These are phyloP conservation scores for Sporothrix sp. DNA, from an alignment of 2,329 filamentous ascomycete genomes.

Conservation along the genomic window DNA sequence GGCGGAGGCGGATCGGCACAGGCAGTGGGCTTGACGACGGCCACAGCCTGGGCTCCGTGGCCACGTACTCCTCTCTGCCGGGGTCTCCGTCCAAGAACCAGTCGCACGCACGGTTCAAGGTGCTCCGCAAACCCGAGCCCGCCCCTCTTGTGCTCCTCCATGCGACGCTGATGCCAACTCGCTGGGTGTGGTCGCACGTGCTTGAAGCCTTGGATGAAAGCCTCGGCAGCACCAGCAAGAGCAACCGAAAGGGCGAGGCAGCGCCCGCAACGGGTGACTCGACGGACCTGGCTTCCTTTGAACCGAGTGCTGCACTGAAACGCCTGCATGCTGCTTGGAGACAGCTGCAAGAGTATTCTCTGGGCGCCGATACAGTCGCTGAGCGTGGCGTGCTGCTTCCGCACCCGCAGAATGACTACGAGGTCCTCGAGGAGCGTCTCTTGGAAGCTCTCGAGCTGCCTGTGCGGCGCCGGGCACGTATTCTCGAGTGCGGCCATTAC, in stretches of 20 bases:
- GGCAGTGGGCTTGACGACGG: constrained; percentile 1
- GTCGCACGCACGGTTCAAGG: constrained; percentile 49
- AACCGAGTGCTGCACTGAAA: constrained; percentile 38
- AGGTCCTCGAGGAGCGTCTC: constrained; percentile 67
- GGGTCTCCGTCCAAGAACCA: constrained; percentile 42
- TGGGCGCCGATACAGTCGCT: constrained; percentile 59
- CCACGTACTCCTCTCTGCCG: constrained; percentile 3
- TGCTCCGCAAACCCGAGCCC: constrained; percentile 33
- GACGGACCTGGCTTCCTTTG: not conserved
- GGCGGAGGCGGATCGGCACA: constrained; percentile 18
- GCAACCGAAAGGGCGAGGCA: not conserved
- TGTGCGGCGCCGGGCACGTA: constrained; percentile 51
- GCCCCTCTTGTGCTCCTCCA: constrained; percentile 69
- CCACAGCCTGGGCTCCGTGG: constrained; percentile 6
- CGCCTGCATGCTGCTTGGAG: constrained; percentile 54
- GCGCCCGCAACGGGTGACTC: not conserved
- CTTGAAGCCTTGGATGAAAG: constrained; percentile 33
- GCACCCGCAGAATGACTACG: constrained; percentile 72
- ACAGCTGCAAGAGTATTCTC: constrained; percentile 52
- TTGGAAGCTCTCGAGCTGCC: constrained; percentile 66
- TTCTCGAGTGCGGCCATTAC: constrained; percentile 70
- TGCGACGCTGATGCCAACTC: constrained; percentile 62
- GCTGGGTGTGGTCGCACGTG: constrained; percentile 53
- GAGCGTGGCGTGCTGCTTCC: constrained; percentile 65
- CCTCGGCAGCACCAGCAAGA: constrained; percentile 16